Percentiles rank a stretch among this genome's conserved stretches.
phyloP scores from a whole-genome alignment of 805 yeast genomes.

The Lachancea fermentati region DNA sequence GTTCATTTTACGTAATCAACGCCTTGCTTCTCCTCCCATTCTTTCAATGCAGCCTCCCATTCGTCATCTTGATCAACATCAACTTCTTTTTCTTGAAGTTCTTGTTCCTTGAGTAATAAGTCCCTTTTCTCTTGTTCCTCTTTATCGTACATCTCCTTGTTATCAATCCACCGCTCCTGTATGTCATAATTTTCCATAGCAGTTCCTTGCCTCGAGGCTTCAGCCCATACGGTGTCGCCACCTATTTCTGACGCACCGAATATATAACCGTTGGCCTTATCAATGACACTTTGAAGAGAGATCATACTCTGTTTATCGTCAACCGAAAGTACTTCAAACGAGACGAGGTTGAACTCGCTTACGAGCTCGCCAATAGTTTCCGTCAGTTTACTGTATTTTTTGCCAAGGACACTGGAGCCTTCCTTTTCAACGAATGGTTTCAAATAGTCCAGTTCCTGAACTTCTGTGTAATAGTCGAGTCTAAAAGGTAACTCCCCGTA shows the following conservation, averaged over 20 bases:
- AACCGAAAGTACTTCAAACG: constrained; percentile 82
- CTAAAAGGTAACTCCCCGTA: constrained; percentile 81
- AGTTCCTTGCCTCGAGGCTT: constrained; percentile 80
- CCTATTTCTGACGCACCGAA: constrained; percentile 92
- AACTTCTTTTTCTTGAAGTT: constrained; percentile 38
- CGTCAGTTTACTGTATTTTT: constrained; percentile 61
- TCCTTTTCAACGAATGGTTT: constrained; percentile 68
- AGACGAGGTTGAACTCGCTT: constrained; percentile 80
- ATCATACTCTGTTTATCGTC: constrained; percentile 94
- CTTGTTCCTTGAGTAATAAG: constrained; percentile 38
- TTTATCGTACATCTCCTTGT: constrained; percentile 71
- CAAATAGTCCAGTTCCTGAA: constrained; percentile 70
- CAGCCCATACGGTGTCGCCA: constrained; percentile 98
- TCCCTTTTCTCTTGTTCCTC: constrained; percentile 45
- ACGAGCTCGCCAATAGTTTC: constrained; percentile 76
- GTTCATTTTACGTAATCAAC: constrained; percentile 23
- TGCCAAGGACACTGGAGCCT: constrained; percentile 57
- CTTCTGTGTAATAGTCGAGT: constrained; percentile 86
- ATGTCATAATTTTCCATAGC: constrained; percentile 53
- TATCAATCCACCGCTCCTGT: constrained; percentile 94
- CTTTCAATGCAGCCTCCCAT: constrained; percentile 58
- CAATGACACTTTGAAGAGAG: constrained; percentile 65
- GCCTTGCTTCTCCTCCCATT: constrained; percentile 48
- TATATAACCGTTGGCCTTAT: constrained; percentile 88
- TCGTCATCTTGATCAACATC: constrained; percentile 62